These are phyloP conservation scores for Russula ochroleuca DNA, from an alignment of 768 basidiomycete species.

Conservation along the genomic window DNA sequence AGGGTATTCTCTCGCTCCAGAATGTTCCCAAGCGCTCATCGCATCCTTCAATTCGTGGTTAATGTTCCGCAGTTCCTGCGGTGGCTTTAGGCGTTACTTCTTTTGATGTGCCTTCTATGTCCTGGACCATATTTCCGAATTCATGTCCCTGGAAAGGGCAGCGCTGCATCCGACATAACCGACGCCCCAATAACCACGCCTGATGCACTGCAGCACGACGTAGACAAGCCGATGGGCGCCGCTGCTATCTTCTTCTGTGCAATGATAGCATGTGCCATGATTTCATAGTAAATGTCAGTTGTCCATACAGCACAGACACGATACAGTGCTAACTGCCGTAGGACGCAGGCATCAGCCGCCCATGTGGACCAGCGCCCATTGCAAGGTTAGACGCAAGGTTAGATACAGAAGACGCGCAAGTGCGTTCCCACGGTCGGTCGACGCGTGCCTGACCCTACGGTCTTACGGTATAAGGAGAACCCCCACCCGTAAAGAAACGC, in stretches of 20 bases:
- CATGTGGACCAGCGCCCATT: too few relatives aligned
- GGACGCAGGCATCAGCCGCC: too few relatives aligned
- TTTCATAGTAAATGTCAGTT: neutral
- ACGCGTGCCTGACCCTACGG: too few relatives aligned
- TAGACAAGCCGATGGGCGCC: neutral
- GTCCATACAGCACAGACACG: too few relatives aligned
- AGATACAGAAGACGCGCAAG: too few relatives aligned
- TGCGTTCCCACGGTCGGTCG: too few relatives aligned
- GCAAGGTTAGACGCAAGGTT: too few relatives aligned
- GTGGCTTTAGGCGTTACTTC: neutral
- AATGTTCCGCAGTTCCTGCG: neutral
- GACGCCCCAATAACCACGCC: neutral
- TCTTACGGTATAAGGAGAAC: neutral
- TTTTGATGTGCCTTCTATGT: slow-evolving; percentile 5
- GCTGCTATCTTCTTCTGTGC: neutral
- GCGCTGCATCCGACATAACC: neutral
- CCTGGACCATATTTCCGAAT: neutral
- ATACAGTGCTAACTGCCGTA: too few relatives aligned
- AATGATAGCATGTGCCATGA: neutral
- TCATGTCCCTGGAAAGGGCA: slow-evolving; percentile 3
- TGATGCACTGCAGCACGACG: neutral
- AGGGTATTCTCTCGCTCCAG: neutral
- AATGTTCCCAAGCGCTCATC: neutral
- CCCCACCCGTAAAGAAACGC: neutral
- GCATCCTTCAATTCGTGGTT: neutral